Base-by-base conservation (phyloP, 2,329 filamentous ascomycete species). In the Nigrospora osmanthi region DNA sequence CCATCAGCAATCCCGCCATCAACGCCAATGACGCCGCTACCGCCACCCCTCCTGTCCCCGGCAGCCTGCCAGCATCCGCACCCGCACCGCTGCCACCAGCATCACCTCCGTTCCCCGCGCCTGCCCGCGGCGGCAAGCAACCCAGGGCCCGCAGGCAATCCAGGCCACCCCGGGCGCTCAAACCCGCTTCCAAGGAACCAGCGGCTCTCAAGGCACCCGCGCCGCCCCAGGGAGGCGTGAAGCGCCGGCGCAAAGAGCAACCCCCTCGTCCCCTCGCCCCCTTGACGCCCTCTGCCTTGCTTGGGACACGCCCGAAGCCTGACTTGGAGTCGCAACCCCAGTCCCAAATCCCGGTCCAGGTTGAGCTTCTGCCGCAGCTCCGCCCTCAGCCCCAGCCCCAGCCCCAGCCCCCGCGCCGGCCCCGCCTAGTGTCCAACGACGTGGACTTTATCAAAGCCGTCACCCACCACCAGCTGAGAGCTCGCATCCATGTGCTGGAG, bases 381-480 rank as follows among this genome's bases (percentile, higher is more conserved):
- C 19, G n/a, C 3, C 38, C 13, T 17, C 30, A 23, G 38, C 23
- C 6, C 13, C 23, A n/a, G 17, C 16, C 11, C 30, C 30, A 23
- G 38, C 23, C 6, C 23, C 23, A n/a, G 17, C 16, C 14, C 37
- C 37, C 5, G 38, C 13, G 9, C 38, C 14, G 4, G 38, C 38
- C 28, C 17, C 16, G 17, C 16, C 6, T n/a, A 17, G 17, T 36
- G 32, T 30, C 33, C 2, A 36, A 42, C 13, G 40, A 42, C 9
- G 16, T 23, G 32, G 40, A 36, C 19, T 42, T 42, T n/a, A 30
- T 19, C 13, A 13, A 42, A 36, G 40, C 40, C 23, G 40, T 42
- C 33, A 33, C 33, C 33, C 40, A 33, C 40, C 40, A 42, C n/a
- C 33, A 42, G 40, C 36, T 42, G 40, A 42, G 33, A n/a, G 40